Evolutionary conservation across 495 filamentous ascomycete species (phyloP).

Genomic region (Umbilicaria muhlenbergii): DNA sequence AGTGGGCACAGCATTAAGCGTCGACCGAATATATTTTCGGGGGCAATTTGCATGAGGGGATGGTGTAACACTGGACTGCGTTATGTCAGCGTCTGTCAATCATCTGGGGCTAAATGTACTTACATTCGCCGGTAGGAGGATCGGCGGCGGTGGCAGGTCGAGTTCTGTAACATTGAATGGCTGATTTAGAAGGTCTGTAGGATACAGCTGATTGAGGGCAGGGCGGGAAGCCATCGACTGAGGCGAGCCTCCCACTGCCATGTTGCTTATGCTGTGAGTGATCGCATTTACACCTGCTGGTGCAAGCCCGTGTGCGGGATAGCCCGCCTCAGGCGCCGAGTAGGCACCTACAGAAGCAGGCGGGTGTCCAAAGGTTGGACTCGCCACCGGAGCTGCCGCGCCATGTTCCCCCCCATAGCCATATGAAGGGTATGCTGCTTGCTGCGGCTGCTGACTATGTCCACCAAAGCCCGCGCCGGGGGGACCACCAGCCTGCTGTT

Average conservation of each 20-base stretch:
- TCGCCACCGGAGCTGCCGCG: conserved; percentile 18
- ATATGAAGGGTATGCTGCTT: conserved; percentile 37
- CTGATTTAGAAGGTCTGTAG: conserved; percentile 78
- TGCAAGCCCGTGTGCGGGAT: conserved; percentile 35
- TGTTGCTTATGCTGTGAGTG: conserved; percentile 69
- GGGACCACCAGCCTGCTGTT: conserved; percentile 33
- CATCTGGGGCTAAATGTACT: conserved; percentile 19
- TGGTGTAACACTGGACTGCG: conserved; percentile 76
- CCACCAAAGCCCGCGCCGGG: conserved; percentile 33
- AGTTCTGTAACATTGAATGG: conserved; percentile 89
- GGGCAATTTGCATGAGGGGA: conserved; percentile 86
- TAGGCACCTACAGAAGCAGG: conserved; percentile 34
- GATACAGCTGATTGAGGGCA: conserved; percentile 74
- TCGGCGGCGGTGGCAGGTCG: conserved; percentile 81
- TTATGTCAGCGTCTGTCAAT: conserved; percentile 16
- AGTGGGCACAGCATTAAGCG: conserved; percentile 82
- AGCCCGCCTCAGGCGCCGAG: conserved; percentile 50
- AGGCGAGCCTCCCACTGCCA: conserved; percentile 48
- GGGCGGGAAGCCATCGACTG: conserved; percentile 30
- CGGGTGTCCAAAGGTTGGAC: conserved; percentile 14
- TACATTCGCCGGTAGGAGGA: conserved; percentile 84
- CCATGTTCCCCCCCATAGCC: conserved; percentile 33
- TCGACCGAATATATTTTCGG: conserved; percentile 89
- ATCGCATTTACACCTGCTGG: conserved; percentile 50
- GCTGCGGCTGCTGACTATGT: conserved; percentile 36